Base-by-base conservation (phyloP, 1,139 yeast species). In the Suhomyces yuchorum region DNA sequence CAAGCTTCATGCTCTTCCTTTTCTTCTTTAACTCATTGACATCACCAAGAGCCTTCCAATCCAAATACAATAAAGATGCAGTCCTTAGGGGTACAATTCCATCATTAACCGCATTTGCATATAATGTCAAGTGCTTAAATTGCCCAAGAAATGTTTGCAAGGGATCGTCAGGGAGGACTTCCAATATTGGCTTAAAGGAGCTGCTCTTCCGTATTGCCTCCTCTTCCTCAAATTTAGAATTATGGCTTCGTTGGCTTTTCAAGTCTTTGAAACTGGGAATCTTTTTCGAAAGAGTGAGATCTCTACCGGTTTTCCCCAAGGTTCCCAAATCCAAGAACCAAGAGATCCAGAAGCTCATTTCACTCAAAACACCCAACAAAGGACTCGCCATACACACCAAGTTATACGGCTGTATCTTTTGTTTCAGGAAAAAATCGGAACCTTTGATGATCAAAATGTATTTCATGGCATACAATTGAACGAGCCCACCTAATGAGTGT, bases 41-140 rank as follows among this genome's bases (percentile, higher is more conserved):
- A 47, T 70, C 71, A 1, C 75, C 76, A 22, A 63, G 51, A 1
- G 66, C 66, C 15, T 56, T 54, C 61, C 63, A 63, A 49, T 63
- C 68, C 36, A 63, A 49, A 35, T 61, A 63, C 23, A 63, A 46
- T 33, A 63, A 51, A 2, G 66, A 60, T 6, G 62, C 54, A 1
- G 68, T 63, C 15, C 68, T 52, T 19, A 63, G 48, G 1, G 68
- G 67, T 3, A 62, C 68, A 20, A 63, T 63, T 1, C 68, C 68
- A 41, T 63, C 68, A 36, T 63, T 60, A 22, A 63, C 53, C 2
- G 66, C 65, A 40, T 63, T 63, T 12, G 68, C 67, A 42, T 63
- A 63, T 6, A 63, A 54, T 1, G 64, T 60, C 23, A 62, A 56
- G 46, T 51, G 62, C 37, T 53, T 53, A 43, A 62, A 63, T 24